These are phyloP conservation scores for Ophiostoma sp. DNA, from an alignment of 2,329 filamentous ascomycete genomes.

Conservation along the genomic window DNA sequence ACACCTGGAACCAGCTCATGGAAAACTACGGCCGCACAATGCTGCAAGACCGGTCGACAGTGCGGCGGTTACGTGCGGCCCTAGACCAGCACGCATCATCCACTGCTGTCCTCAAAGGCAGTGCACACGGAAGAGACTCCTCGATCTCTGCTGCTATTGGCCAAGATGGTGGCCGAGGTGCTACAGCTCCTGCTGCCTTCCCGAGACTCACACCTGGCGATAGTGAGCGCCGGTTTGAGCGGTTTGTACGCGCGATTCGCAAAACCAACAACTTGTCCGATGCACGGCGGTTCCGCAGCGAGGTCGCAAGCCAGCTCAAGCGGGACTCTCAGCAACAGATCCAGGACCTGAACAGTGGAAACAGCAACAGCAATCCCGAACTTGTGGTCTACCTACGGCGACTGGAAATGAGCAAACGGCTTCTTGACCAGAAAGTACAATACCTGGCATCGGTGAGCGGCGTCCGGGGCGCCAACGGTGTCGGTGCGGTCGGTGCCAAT, in stretches of 20 bases:
- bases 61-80: slow-evolving; percentile 83
- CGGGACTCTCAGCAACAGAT: slow-evolving; percentile 67
- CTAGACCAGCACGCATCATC: slow-evolving; percentile 86
- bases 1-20: slow-evolving; percentile 96
- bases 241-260: slow-evolving; percentile 83
- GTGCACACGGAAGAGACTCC: not conserved
- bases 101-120: slow-evolving; percentile 39
- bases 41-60: slow-evolving; percentile 91
- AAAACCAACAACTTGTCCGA: slow-evolving; percentile 89
- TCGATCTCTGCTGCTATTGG: not conserved
- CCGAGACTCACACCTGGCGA: slow-evolving; percentile 77
- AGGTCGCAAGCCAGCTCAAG: slow-evolving; percentile 86
- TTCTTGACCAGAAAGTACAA: slow-evolving; percentile 84
- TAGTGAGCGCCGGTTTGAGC: slow-evolving; percentile 87
- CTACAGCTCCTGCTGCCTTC: slow-evolving; percentile 43
- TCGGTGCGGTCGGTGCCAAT: not conserved
- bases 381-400: slow-evolving; percentile 73
- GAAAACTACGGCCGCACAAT: slow-evolving; percentile 81
- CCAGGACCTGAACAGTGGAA: slow-evolving; percentile 14
- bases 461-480: not conserved
- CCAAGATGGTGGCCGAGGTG: not conserved
- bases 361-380: slow-evolving; percentile 55
- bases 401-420: slow-evolving; percentile 82
- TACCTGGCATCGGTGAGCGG: slow-evolving; percentile 56
- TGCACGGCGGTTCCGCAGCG: slow-evolving; percentile 83